These are phyloP conservation scores for Ustilago loliicola DNA, from an alignment of 1,284 basidiomycete genomes.

Conservation along the genomic window DNA sequence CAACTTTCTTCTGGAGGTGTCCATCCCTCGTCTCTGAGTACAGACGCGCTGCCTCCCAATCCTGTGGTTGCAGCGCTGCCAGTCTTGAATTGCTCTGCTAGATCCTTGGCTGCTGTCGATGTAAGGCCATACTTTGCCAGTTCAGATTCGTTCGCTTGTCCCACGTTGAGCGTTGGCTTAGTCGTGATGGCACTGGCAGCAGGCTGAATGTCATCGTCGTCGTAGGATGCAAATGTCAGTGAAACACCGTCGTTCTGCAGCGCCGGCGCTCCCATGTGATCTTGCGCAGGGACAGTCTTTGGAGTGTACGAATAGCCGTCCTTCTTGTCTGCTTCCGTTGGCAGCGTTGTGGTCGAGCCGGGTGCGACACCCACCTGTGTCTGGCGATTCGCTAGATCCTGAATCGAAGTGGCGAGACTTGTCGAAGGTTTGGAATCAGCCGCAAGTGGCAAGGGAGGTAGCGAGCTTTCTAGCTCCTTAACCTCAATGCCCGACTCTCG, in stretches of 20 bases:
- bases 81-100: slow-evolving; percentile 31
- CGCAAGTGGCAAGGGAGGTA: slow-evolving; percentile 57
- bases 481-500: slow-evolving; percentile 64
- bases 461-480: slow-evolving; percentile 59
- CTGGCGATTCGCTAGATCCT: background rate
- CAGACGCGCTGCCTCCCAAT: slow-evolving; percentile 1
- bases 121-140: slow-evolving; percentile 27
- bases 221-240: slow-evolving; percentile 56
- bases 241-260: slow-evolving; percentile 37
- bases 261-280: background rate
- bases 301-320: background rate
- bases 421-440: slow-evolving; percentile 4
- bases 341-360: background rate
- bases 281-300: background rate
- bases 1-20: slow-evolving; percentile 20
- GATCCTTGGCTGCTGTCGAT: slow-evolving; percentile 28
- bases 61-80: slow-evolving; percentile 6
- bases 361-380: background rate
- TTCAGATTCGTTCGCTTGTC: background rate
- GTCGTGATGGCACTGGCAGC: background rate
- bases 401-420: background rate
- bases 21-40: slow-evolving; percentile 20
- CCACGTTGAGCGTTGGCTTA: background rate
- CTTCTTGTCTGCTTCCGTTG: background rate
- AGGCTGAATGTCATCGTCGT: slow-evolving; percentile 48